Percentiles rank a stretch among this genome's conserved stretches.
Conservation (phyloP, 2,329 filamentous ascomycete species). For the Verticillium nubilum region DNA sequence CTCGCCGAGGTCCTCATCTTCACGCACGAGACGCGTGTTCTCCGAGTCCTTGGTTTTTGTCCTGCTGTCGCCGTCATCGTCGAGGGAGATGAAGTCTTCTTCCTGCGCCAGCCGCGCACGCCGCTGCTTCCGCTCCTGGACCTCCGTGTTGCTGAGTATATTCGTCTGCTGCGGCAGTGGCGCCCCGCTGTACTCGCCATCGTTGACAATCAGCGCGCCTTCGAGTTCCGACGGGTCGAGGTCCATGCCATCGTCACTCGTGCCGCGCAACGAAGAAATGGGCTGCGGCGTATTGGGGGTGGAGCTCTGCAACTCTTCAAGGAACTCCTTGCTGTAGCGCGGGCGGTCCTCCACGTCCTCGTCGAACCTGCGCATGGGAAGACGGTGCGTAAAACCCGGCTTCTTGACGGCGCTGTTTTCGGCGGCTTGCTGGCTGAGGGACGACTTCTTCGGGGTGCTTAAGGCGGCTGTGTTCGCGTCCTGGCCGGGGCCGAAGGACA, state of each 20-base stretch:
- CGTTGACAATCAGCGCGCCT: slow-evolving; percentile 58
- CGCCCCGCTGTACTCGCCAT: slow-evolving; percentile 30
- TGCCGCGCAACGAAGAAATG: slow-evolving; percentile 7
- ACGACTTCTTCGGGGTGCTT: slow-evolving; percentile 57
- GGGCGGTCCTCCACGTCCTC: slow-evolving; percentile 55
- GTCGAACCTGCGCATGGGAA: slow-evolving; percentile 53
- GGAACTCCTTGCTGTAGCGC: slow-evolving; percentile 78
- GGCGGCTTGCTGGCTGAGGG: slow-evolving; percentile 56
- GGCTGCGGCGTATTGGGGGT: slow-evolving; percentile 78
- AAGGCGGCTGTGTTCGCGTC: slow-evolving; percentile 48
- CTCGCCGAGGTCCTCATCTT: slow-evolving; percentile 90
- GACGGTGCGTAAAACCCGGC: slow-evolving; percentile 34
- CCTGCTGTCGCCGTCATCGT: slow-evolving; percentile 34
- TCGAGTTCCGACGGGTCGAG: slow-evolving; percentile 57
- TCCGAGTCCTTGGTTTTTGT: slow-evolving; percentile 21
- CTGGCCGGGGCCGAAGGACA: slow-evolving; percentile 68
- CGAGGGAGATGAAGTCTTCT: slow-evolving; percentile 60
- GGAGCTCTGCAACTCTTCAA: slow-evolving; percentile 79
- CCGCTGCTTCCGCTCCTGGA: slow-evolving; percentile 45
- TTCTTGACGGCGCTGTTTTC: slow-evolving; percentile 63
- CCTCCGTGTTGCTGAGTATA: slow-evolving; percentile 25
- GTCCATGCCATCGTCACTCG: slow-evolving; percentile 45
- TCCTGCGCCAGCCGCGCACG: slow-evolving; percentile 75
- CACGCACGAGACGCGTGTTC: slow-evolving; percentile 69
- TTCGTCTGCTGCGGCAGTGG: slow-evolving; percentile 28